Base-by-base conservation (phyloP, 176 grass and related monocot species). In the Cocos nucifera region DNA sequence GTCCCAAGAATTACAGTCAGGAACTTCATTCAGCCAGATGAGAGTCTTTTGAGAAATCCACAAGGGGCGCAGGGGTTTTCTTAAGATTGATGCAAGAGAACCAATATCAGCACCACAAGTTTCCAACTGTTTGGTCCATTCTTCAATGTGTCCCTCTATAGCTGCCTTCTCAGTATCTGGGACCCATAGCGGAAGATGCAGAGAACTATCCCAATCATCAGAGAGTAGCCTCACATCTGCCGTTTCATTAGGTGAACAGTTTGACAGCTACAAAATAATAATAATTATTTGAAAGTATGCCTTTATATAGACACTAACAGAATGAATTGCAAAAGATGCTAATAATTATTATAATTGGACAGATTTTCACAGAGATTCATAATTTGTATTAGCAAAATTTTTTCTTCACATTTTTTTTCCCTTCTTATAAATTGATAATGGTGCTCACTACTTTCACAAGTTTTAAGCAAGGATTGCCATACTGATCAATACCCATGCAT, bases 21-120 rank as follows among this genome's bases (percentile, higher is more conserved):
- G 87, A 44, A 97, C 81, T 81, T 97, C 92, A 75, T 97, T 97
- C 74, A 97, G 68, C 92, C 92, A 97, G 69, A 97, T 97, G 0
- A 78, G 81, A 67, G 87, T 85, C 66, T 66, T 90, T 72, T 88
- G 83, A 60, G 87, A 97, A 80, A 90, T 90, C 92, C 92, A 97
- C 22, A 97, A 51, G 32, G 92, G 83, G 7, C 84, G 78, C 51
- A 97, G 63, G 14, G 92, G 87, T 21, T 91, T 97, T 67, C 21
- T 73, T 57, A 97, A 65, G 75, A 8, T 19, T 73, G 59, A 35
- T 21, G 51, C 69, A 72, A 97, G 75, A 54, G 81, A 87, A 70
- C 20, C 19, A 72, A 97, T 85, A 69, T 97, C 92, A 80, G 86
- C 92, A 77, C 81, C 87, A 56, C 92, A 97, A 26, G 72, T 58